Evolutionary conservation across 2,329 filamentous ascomycete species (phyloP).

Genomic region (Pleoardoris graminearum): DNA sequence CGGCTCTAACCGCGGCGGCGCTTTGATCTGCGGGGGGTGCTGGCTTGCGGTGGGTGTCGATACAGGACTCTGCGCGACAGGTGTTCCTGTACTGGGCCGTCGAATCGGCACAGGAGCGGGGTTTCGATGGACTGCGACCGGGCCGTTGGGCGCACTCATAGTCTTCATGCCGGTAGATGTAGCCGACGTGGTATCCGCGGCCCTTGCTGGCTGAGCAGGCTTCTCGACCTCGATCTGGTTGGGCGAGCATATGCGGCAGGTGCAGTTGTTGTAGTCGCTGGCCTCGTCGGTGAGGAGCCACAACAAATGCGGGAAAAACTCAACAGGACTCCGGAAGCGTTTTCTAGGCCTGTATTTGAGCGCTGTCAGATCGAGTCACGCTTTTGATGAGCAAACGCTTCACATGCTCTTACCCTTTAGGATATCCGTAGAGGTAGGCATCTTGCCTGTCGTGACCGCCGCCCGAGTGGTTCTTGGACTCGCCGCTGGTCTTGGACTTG

Average conservation of each 20-base stretch:
- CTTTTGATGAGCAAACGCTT: neutral
- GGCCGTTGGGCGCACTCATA: slow-evolving; percentile 32
- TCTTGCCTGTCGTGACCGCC: slow-evolving; percentile 60
- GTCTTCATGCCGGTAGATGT: slow-evolving; percentile 18
- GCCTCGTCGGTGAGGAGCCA: slow-evolving; percentile 60
- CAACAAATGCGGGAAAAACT: slow-evolving; percentile 63
- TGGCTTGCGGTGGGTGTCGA: slow-evolving; percentile 19
- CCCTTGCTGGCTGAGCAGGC: slow-evolving; percentile 26
- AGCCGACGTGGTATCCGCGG: slow-evolving; percentile 26
- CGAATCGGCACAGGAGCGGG: slow-evolving; percentile 32
- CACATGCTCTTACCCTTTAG: slow-evolving; percentile 45
- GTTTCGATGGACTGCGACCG: slow-evolving; percentile 17
- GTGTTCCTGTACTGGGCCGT: slow-evolving; percentile 22
- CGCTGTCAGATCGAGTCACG: neutral
- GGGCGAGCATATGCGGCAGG: slow-evolving; percentile 61
- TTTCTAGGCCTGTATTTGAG: slow-evolving; percentile 49
- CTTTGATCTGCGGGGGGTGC: slow-evolving; percentile 25
- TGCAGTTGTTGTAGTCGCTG: slow-evolving; percentile 59
- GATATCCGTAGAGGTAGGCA: slow-evolving; percentile 64
- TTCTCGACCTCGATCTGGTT: slow-evolving; percentile 53
- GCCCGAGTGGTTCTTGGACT: slow-evolving; percentile 54
- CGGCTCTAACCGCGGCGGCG: slow-evolving; percentile 31
- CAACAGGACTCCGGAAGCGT: slow-evolving; percentile 60
- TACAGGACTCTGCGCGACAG: slow-evolving; percentile 26
- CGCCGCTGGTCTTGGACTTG: slow-evolving; percentile 55